Evolutionary conservation across 257 asterid genomes (phyloP).

Genomic region (Gentiana straminea): DNA sequence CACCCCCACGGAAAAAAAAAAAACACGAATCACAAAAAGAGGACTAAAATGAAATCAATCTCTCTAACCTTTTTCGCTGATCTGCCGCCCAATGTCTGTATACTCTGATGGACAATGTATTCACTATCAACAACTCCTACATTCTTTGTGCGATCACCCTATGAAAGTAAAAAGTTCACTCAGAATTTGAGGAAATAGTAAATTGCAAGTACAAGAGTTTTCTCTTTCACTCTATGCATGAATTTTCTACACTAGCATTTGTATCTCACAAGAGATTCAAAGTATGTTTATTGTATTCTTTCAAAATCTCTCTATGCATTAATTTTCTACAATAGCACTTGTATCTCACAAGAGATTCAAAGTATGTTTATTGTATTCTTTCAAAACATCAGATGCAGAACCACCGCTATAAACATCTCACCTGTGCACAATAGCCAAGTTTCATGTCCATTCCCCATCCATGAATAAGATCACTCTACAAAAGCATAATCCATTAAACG

Average conservation of each 20-base stretch:
- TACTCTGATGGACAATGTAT: conserved; percentile 90
- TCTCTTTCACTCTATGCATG: not conserved
- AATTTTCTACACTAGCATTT: too few relatives aligned
- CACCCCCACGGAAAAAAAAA: not conserved
- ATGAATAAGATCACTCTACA: conserved; percentile 97
- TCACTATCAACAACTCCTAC: conserved; percentile 97
- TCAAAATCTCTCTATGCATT: not conserved
- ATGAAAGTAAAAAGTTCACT: conserved; percentile 5
- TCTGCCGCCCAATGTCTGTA: conserved; percentile 88
- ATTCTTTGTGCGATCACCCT: conserved; percentile 87
- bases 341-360: not conserved
- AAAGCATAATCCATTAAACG: conserved; percentile 8
- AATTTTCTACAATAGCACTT: too few relatives aligned
- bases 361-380: not conserved
- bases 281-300: not conserved
- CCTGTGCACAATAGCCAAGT: conserved; percentile 98
- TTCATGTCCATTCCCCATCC: conserved; percentile 99
- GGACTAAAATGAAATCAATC: not conserved
- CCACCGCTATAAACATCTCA: conserved; percentile 11
- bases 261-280: not conserved
- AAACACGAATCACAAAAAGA: not conserved
- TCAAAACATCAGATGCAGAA: not conserved
- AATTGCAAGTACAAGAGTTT: not conserved
- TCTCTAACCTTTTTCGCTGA: conserved; percentile 48
- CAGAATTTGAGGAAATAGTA: not conserved